Evolutionary conservation across 495 filamentous ascomycete species (phyloP), one percentile per base, ranked within the genome.

Genomic region (Penicillium canariense): DNA sequence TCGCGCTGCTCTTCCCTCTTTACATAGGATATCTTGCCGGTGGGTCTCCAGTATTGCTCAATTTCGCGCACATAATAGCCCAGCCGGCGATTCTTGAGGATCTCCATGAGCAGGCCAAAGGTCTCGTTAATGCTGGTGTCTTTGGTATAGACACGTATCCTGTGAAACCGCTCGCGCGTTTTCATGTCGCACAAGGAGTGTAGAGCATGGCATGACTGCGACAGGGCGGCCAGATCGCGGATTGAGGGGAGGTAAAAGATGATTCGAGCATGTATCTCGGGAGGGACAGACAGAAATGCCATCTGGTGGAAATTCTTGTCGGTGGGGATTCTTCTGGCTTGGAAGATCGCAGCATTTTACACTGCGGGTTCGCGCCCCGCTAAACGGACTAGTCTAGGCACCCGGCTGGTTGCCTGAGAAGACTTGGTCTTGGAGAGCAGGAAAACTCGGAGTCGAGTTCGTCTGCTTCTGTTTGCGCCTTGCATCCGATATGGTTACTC

Each of bases 131-230:
- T 39, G 30, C 17, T 28, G 26, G 22, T 31, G 23, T 46, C 59
- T 7, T 46, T 52, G 12, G 47, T 18, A 11, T 32, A 28, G 11
- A 69, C 50, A 12, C 42, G 38, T 20, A 62, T 47, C 23, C 30
- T 50, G 38, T 62, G 34, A 30, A 57, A 69, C 25, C 36, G 48
- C n/a, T 55, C 42, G 22, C 61, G 55, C 12, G 45, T 52, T 44
- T 52, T 42, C 63, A 67, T 63, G 45, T 65, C 60, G 44, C 65
- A 66, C 2, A 69, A 45, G 14, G 46, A 31, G 26, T 67, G 47
- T 2, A 69, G 38, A 14, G 49, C 25, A 14, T 61, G 60, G 31
- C 56, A 62, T 56, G 52, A 47, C 20, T 51, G 52, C 17, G 67
- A 67, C 3, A 69, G 53, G 12, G 63, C 64, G 28, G 61, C 61